Evolutionary conservation across 805 yeast genomes (phyloP).

Genomic region (Danielozyma ontarioensis): DNA sequence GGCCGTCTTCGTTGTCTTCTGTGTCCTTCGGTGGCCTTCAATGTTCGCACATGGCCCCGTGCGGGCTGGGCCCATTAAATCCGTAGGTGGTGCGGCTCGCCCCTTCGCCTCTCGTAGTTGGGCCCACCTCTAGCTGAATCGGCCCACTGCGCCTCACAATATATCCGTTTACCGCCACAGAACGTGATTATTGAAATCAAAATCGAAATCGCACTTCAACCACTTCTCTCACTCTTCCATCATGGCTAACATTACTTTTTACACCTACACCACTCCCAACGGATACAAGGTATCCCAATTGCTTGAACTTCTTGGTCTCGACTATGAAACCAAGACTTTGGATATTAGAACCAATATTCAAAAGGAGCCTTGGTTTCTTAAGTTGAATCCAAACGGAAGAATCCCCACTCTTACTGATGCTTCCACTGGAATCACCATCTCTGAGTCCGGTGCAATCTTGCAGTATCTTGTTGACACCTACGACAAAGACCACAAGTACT

Average conservation of each 20-base stretch:
- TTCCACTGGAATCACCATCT: constrained; percentile 41
- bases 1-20: too few species aligned
- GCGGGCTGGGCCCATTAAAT: too few species aligned
- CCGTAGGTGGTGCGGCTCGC: too few species aligned
- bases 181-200: too few species aligned
- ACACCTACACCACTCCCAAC: constrained; percentile 41
- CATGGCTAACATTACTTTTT: constrained; percentile 7
- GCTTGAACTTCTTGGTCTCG: constrained; percentile 37
- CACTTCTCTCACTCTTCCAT: constrained; percentile 80
- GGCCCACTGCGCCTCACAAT: too few species aligned
- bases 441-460: constrained; percentile 61
- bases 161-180: too few species aligned
- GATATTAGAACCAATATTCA: constrained; percentile 41
- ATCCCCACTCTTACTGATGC: constrained; percentile 50
- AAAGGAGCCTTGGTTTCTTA: constrained; percentile 53
- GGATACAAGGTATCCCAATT: constrained; percentile 38
- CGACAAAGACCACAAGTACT: constrained; percentile 48
- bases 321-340: constrained; percentile 37
- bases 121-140: too few species aligned
- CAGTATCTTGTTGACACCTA: constrained; percentile 55
- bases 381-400: constrained; percentile 58
- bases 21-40: too few species aligned
- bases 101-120: too few species aligned
- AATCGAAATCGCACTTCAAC: constrained; percentile 93
- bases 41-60: too few species aligned